Base-by-base conservation (phyloP, 441 rosid genomes). In the Erysimum cheiri region DNA sequence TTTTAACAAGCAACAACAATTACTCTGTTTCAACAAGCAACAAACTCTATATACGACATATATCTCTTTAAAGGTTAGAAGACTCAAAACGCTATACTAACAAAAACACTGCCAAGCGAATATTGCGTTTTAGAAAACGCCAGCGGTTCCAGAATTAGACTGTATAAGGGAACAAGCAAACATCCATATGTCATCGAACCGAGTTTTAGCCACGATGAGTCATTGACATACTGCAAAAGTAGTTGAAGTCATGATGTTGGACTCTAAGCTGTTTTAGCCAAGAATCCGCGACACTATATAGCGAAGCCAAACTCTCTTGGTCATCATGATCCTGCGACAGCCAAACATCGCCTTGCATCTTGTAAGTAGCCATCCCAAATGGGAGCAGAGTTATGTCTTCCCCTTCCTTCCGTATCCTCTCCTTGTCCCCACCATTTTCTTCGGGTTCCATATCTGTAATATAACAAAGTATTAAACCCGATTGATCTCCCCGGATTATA, bases 261-360 rank as follows among this genome's bases (percentile, higher is more conserved):
- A 90, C 97, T 81, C 85, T 81, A 5, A 95, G 87, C 69, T 95
- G 98, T 87, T 90, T 95, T 11, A 95, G 87, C 99, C 99, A 95
- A 8, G 99, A 95, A 82, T 95, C 96, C 0, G 99, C 98, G 72
- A 95, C 97, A n/a, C 98, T 87, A 57, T 82, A 72, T 26, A 95
- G 92, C 8, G 99, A 92, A 36, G 60, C 61, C n/a, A 95, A 76
- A 78, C 90, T 84, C 14, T 90, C 97, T 49, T 87, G 98, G 4
- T 60, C 64, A 86, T 87, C 98, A 81, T 74, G 74, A 1, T 98
- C 96, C 31, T 76, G 67, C 4, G 94, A 85, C 35, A 85, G 78
- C 99, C 99, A 94, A 54, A 94, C 85, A 47, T 80, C 80, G 24
- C 98, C 98, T 79, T 92, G 98, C 98, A 94, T 92, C 84, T 94